phyloP scores from a whole-genome alignment of 2,329 filamentous ascomycete species.

The Colletotrichum destructivum region DNA sequence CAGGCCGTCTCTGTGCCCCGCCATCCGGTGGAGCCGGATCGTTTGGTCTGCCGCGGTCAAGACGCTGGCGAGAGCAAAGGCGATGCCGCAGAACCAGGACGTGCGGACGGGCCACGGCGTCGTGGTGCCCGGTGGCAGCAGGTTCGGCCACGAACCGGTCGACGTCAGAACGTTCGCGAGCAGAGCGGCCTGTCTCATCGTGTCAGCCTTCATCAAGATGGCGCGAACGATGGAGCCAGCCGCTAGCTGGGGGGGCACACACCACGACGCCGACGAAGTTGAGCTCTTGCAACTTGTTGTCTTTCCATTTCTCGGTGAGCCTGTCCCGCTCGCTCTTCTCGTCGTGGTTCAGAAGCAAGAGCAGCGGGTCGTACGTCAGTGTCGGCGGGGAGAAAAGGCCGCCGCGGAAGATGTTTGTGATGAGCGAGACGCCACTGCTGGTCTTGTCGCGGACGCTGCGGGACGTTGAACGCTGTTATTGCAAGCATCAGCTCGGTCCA shows the following conservation, averaged over 20 bases:
- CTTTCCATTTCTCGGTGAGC: slow-evolving; percentile 55
- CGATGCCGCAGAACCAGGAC: slow-evolving; percentile 59
- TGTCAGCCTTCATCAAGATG: not conserved
- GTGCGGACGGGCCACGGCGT: slow-evolving; percentile 59
- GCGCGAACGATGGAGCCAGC: no score
- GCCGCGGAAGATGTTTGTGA: slow-evolving; percentile 20
- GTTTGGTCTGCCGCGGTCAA: slow-evolving; percentile 60
- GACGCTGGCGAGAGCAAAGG: slow-evolving; percentile 66
- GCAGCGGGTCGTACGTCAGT: slow-evolving; percentile 15
- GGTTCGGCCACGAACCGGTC: slow-evolving; percentile 59
- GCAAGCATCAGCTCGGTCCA: not conserved
- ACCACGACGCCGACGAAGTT: slow-evolving; percentile 58
- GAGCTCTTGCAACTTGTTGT: slow-evolving; percentile 57
- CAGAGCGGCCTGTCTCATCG: slow-evolving; percentile 1
- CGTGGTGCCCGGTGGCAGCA: slow-evolving; percentile 53
- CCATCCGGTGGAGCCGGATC: slow-evolving; percentile 58
- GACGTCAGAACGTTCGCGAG: slow-evolving; percentile 52
- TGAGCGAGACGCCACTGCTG: not conserved
- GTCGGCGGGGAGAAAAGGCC: slow-evolving; percentile 24
- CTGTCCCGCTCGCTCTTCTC: slow-evolving; percentile 45
- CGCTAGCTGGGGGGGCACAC: not conserved
- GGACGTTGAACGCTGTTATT: not conserved
- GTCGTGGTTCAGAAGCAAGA: slow-evolving; percentile 21
- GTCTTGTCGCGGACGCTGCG: not conserved
- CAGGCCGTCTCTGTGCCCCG: slow-evolving; percentile 56